A percentile compares a stretch with the other conserved stretches of the same genome.
phyloP scores from a whole-genome alignment of 768 basidiomycete genomes.

The Fomitopsis pulvina region DNA sequence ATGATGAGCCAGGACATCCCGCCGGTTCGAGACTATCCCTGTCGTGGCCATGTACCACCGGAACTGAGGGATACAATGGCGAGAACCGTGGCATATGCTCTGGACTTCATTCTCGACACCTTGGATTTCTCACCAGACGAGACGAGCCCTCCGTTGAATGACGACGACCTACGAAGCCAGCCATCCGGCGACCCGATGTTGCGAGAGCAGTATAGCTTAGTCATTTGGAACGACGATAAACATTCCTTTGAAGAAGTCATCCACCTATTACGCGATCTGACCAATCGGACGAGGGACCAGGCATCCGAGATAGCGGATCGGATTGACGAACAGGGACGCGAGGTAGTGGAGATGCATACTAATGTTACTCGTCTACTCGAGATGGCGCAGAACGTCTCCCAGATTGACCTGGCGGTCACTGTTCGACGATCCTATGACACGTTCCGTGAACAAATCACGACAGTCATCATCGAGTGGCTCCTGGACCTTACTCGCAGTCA shows the following conservation, averaged over 20 bases:
- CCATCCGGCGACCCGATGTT: conserved; percentile 73
- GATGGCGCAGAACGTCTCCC: conserved; percentile 69
- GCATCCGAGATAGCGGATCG: conserved; percentile 48
- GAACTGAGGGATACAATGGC: conserved; percentile 72
- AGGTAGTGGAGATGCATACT: conserved; percentile 72
- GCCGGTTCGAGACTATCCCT: conserved; percentile 53
- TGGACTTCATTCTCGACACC: conserved; percentile 81
- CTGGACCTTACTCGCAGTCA: conserved; percentile 72
- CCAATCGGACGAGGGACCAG: conserved; percentile 45
- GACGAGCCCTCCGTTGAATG: conserved; percentile 54
- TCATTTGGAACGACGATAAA: conserved; percentile 97
- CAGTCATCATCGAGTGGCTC: conserved; percentile 83
- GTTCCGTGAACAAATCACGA: conserved; percentile 80
- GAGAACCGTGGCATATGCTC: conserved; percentile 64
- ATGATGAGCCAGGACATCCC: conserved; percentile 43
- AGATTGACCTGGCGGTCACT: conserved; percentile 90
- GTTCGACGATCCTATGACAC: conserved; percentile 83
- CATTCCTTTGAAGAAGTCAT: conserved; percentile 90
- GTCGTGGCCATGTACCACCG: conserved; percentile 48
- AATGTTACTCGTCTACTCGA: conserved; percentile 54
- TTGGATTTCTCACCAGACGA: conserved; percentile 81
- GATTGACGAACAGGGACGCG: conserved; percentile 77
- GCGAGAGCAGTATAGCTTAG: conserved; percentile 73
- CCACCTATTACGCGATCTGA: conserved; percentile 56
- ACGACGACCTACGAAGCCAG: conserved; percentile 66